These are phyloP conservation scores for Elsinoe perseae DNA, from an alignment of 2,329 filamentous ascomycete genomes.

Conservation along the genomic window DNA sequence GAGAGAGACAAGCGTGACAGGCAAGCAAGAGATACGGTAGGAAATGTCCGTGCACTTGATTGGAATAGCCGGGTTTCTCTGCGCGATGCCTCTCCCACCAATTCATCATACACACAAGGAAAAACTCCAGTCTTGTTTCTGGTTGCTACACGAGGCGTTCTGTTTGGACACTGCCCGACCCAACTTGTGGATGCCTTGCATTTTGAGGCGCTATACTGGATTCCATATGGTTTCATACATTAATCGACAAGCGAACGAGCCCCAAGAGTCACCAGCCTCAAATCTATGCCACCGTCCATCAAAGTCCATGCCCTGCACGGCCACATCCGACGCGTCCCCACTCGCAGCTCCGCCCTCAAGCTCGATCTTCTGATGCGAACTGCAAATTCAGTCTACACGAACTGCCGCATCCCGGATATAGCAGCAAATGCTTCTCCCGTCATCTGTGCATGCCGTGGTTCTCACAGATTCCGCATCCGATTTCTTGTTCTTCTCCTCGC, in stretches of 20 bases:
- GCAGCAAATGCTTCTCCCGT: too few relatives aligned
- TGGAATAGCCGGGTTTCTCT: not conserved
- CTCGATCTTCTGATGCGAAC: too few relatives aligned
- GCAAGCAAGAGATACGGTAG: not conserved
- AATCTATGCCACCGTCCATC: not conserved
- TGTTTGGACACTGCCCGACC: not conserved
- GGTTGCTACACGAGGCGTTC: slow-evolving; percentile 1
- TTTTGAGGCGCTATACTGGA: not conserved
- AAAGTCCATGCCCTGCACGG: not conserved
- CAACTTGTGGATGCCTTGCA: not conserved
- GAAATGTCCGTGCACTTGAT: not conserved
- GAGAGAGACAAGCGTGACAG: not conserved
- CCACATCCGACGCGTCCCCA: slow-evolving; percentile 1
- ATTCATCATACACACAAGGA: not conserved
- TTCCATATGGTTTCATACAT: not conserved
- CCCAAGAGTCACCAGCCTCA: not conserved
- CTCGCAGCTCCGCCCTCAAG: not conserved
- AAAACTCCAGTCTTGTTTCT: not conserved
- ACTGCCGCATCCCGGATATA: too few relatives aligned
- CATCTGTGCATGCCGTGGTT: too few relatives aligned
- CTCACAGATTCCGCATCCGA: too few relatives aligned
- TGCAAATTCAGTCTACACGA: too few relatives aligned
- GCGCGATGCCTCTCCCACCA: not conserved
- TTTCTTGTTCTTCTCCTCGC: too few relatives aligned
- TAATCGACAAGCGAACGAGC: not conserved